These are phyloP conservation scores for Apiospora sp. DNA, from an alignment of 2,329 filamentous ascomycete genomes.

Conservation along the genomic window DNA sequence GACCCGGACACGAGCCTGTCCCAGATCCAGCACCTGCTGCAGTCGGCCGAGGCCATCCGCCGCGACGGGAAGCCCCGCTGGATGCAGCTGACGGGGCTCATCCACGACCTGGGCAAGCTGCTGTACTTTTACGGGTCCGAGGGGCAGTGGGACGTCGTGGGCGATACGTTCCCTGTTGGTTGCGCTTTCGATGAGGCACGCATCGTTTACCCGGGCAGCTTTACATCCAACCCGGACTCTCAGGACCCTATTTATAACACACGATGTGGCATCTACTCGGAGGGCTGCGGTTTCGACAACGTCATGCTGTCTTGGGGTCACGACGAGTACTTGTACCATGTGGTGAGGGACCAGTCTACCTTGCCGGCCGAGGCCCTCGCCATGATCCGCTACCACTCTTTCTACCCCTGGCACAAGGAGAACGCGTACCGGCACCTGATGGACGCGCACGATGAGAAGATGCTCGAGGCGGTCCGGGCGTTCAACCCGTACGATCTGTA, in stretches of 20 bases:
- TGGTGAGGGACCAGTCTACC: conserved; percentile 82
- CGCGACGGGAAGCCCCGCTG: conserved; percentile 83
- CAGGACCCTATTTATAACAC: conserved; percentile 76
- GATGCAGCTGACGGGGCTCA: conserved; percentile 81
- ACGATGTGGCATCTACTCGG: conserved; percentile 80
- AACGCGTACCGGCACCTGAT: conserved; percentile 85
- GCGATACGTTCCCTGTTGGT: conserved; percentile 83
- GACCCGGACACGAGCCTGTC: conserved; percentile 88
- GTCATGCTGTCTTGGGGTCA: conserved; percentile 92
- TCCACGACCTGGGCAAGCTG: conserved; percentile 83
- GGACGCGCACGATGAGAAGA: conserved; percentile 80
- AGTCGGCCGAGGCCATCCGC: conserved; percentile 88
- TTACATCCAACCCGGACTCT: conserved; percentile 78
- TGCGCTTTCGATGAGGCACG: conserved; percentile 73
- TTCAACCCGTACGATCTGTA: conserved; percentile 95
- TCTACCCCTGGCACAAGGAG: conserved; percentile 90
- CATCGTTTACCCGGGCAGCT: conserved; percentile 84
- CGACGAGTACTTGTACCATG: conserved; percentile 87
- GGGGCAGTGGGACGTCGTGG: conserved; percentile 94
- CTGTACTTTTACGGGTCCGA: conserved; percentile 83
- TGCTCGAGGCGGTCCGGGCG: conserved; percentile 81
- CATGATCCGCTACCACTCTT: conserved; percentile 93
- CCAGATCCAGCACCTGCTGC: conserved; percentile 89
- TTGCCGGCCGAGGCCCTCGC: conserved; percentile 84
- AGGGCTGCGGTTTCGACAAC: conserved; percentile 83